Percentiles rank a stretch among this genome's conserved stretches.
phyloP scores from a whole-genome alignment of 2,329 filamentous ascomycete genomes.

The Arthrobotrys entomopaga region DNA sequence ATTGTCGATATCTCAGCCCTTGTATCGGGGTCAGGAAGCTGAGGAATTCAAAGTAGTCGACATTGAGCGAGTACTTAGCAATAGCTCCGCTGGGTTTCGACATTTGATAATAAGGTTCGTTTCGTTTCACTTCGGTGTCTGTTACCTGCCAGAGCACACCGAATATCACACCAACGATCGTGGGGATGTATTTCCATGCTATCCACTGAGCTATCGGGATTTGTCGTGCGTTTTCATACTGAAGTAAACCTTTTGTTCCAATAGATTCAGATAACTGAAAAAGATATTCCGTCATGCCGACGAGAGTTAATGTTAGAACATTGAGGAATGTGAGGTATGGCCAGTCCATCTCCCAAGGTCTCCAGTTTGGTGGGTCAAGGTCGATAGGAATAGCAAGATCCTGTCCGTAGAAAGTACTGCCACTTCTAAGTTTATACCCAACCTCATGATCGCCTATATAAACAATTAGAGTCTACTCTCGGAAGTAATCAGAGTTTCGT shows the following conservation, averaged over 20 bases:
- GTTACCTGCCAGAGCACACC: conserved; percentile 74
- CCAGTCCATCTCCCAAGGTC: conserved; percentile 73
- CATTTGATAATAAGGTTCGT: conserved; percentile 75
- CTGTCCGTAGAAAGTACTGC: conserved; percentile 51
- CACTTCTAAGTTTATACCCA: conserved; percentile 36
- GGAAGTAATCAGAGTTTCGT: background rate
- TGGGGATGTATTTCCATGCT: conserved; percentile 72
- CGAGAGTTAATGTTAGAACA: conserved; percentile 68
- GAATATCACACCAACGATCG: conserved; percentile 70
- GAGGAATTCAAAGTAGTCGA: conserved; percentile 77
- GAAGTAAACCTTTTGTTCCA: conserved; percentile 63
- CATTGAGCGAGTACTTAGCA: conserved; percentile 75
- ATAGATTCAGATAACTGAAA: conserved; percentile 65
- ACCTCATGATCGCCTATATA: conserved; percentile 42
- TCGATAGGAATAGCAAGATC: conserved; percentile 48
- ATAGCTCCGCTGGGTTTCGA: conserved; percentile 69
- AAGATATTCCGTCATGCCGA: conserved; percentile 67
- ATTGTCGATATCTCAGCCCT: conserved; percentile 72
- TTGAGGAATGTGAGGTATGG: conserved; percentile 69
- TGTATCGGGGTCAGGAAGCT: conserved; percentile 73
- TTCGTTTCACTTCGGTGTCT: conserved; percentile 73
- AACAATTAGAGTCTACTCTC: background rate
- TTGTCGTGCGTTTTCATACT: conserved; percentile 66
- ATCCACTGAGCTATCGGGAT: conserved; percentile 69
- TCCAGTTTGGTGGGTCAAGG: conserved; percentile 68